Percentiles rank a stretch among this genome's conserved stretches.
Conservation (phyloP, 2,329 filamentous ascomycete genomes). For the Cercospora zeae-maydis region DNA sequence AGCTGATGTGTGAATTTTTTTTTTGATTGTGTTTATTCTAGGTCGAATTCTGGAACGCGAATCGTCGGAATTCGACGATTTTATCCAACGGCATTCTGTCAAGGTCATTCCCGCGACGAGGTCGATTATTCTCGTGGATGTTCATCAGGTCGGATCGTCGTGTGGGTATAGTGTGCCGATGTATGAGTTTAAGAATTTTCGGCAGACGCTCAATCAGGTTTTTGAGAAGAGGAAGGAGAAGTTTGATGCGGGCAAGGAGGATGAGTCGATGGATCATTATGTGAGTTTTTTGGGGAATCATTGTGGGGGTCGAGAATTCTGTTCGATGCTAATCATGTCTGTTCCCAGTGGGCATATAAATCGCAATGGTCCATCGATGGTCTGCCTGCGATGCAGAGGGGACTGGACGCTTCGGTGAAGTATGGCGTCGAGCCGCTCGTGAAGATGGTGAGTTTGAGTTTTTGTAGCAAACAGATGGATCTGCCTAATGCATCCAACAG, state of each 20-base stretch:
- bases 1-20: conserved; percentile 24
- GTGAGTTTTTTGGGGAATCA: neutral
- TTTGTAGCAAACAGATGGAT: neutral
- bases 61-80: conserved; percentile 33
- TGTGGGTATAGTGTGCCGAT: conserved; percentile 46
- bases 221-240: conserved; percentile 41
- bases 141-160: conserved; percentile 44
- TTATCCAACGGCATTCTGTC: conserved; percentile 37
- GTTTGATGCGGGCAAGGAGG: conserved; percentile 36
- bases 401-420: conserved; percentile 36
- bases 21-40: neutral
- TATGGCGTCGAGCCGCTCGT: conserved; percentile 41
- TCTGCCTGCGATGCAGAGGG: conserved; percentile 43
- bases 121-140: conserved; percentile 42
- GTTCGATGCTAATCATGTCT: neutral
- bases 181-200: conserved; percentile 43
- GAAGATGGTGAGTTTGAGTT: conserved; percentile 40
- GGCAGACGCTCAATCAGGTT: conserved; percentile 41
- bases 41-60: conserved; percentile 39
- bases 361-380: conserved; percentile 45
- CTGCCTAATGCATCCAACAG: neutral
- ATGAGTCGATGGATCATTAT: conserved; percentile 42
- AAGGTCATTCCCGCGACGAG: conserved; percentile 38
- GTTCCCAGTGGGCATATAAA: conserved; percentile 41
- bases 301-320: too few species aligned